A percentile compares a stretch with the other conserved stretches of the same genome.
phyloP scores from a whole-genome alignment of 305 asterid genomes.

The Plantago rigida region DNA sequence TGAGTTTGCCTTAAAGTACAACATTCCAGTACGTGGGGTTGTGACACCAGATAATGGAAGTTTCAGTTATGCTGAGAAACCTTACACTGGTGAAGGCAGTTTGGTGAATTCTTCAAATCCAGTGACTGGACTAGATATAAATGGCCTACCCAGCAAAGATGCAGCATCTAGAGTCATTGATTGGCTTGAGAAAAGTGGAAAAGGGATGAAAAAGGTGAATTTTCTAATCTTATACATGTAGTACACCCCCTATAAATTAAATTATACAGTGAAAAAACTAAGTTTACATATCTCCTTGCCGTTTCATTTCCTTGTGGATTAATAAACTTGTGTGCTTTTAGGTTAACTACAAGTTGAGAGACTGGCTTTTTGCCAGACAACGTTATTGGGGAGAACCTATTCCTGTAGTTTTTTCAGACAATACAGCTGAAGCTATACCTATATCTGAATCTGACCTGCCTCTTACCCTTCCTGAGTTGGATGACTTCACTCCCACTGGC shows the following conservation, averaged over 20 bases:
- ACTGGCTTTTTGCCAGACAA: conserved; percentile 97
- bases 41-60: conserved; percentile 58
- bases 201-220: conserved; percentile 72
- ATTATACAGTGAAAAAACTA: neutral
- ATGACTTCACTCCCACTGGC: conserved; percentile 92
- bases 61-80: conserved; percentile 39
- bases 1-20: conserved; percentile 77
- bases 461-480: conserved; percentile 85
- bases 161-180: conserved; percentile 67
- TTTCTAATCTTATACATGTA: conserved; percentile 12
- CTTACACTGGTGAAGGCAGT: conserved; percentile 72
- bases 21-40: conserved; percentile 62
- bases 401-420: conserved; percentile 66
- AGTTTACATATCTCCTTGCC: conserved; percentile 16
- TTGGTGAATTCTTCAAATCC: conserved; percentile 73
- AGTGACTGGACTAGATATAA: conserved; percentile 62
- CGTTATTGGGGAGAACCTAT: conserved; percentile 99
- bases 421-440: conserved; percentile 58
- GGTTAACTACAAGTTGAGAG: conserved; percentile 88
- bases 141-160: conserved; percentile 62
- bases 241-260: conserved; percentile 8
- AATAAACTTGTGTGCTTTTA: conserved; percentile 30
- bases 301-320: conserved; percentile 17
- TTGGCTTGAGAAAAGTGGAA: conserved; percentile 74
- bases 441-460: conserved; percentile 83